These are phyloP conservation scores for Cyberlindnera euphorbiiphila DNA, from an alignment of 805 yeast genomes.

Conservation along the genomic window DNA sequence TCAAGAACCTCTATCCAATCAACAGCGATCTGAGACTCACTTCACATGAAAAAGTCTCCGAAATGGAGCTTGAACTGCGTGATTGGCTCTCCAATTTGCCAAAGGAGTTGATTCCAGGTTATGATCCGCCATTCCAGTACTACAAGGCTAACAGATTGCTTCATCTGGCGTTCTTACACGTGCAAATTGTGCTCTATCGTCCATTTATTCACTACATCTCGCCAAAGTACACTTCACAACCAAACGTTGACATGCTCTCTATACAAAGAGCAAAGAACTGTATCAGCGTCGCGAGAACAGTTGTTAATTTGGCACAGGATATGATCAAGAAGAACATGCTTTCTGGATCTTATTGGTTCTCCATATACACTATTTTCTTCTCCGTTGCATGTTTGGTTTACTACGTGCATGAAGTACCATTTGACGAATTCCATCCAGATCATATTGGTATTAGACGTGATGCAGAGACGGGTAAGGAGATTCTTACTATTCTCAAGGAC, in stretches of 20 bases:
- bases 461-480: slow-evolving; percentile 77
- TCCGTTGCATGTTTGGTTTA: slow-evolving; percentile 83
- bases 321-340: slow-evolving; percentile 69
- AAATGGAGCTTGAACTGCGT: slow-evolving; percentile 64
- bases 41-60: slow-evolving; percentile 42
- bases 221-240: slow-evolving; percentile 40
- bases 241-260: slow-evolving; percentile 52
- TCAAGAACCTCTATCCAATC: slow-evolving; percentile 67
- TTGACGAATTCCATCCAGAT: slow-evolving; percentile 45
- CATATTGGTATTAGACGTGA: slow-evolving; percentile 62
- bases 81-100: slow-evolving; percentile 74
- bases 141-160: slow-evolving; percentile 71
- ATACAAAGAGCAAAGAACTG: slow-evolving; percentile 77
- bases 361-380: slow-evolving; percentile 84
- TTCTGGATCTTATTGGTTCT: slow-evolving; percentile 88
- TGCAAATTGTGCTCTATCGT: slow-evolving; percentile 75
- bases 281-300: slow-evolving; percentile 77
- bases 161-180: slow-evolving; percentile 68
- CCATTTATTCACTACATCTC: slow-evolving; percentile 85
- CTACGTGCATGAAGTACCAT: slow-evolving; percentile 59
- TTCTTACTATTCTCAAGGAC: slow-evolving; percentile 65
- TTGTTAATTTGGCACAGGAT: slow-evolving; percentile 74
- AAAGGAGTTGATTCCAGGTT: slow-evolving; percentile 63
- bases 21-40: slow-evolving; percentile 33
- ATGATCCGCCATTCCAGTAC: slow-evolving; percentile 59